These are phyloP conservation scores for Rosa multiflora DNA, from an alignment of 306 rosid species.

Conservation along the genomic window DNA sequence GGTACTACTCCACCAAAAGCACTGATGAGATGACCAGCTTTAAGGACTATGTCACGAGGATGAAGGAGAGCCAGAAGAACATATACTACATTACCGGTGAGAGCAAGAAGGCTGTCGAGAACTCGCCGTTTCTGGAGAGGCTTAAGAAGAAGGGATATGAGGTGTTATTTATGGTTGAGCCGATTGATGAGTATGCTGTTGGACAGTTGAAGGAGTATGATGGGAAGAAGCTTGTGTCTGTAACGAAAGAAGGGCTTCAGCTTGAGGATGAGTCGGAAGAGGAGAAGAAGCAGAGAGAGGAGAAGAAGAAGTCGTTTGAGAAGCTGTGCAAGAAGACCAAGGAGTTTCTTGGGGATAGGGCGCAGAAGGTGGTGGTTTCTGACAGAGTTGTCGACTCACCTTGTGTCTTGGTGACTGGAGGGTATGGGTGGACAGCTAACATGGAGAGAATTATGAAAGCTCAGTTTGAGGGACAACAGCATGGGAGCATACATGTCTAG, in stretches of 20 bases:
- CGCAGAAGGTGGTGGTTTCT: slow-evolving; percentile 36
- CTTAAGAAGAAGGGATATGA: slow-evolving; percentile 32
- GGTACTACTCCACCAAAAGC: slow-evolving; percentile 34
- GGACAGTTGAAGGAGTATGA: slow-evolving; percentile 37
- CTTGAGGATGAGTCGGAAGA: slow-evolving; percentile 32
- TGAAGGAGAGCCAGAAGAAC: slow-evolving; percentile 31
- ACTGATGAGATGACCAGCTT: slow-evolving; percentile 35
- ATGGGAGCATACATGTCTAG: slow-evolving; percentile 34
- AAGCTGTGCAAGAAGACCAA: slow-evolving; percentile 31
- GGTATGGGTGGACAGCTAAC: slow-evolving; percentile 36
- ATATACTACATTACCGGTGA: slow-evolving; percentile 33
- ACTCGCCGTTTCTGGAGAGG: slow-evolving; percentile 34
- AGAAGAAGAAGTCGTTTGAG: slow-evolving; percentile 34
- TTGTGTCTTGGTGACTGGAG: slow-evolving; percentile 26
- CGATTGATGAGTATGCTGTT: slow-evolving; percentile 34
- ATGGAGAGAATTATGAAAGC: slow-evolving; percentile 47
- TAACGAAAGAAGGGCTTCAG: slow-evolving; percentile 35
- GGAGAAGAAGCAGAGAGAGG: slow-evolving; percentile 24
- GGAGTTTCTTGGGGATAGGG: slow-evolving; percentile 30
- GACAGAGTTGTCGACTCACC: slow-evolving; percentile 32
- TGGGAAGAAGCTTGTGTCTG: slow-evolving; percentile 34
- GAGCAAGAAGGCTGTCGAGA: slow-evolving; percentile 34
- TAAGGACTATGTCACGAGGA: slow-evolving; percentile 36
- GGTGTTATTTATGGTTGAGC: slow-evolving; percentile 34
- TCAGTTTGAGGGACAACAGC: slow-evolving; percentile 24